A percentile compares a stretch with the other conserved stretches of the same genome.
Conservation (phyloP, 495 filamentous ascomycete species). For the Penicillium roqueforti region DNA sequence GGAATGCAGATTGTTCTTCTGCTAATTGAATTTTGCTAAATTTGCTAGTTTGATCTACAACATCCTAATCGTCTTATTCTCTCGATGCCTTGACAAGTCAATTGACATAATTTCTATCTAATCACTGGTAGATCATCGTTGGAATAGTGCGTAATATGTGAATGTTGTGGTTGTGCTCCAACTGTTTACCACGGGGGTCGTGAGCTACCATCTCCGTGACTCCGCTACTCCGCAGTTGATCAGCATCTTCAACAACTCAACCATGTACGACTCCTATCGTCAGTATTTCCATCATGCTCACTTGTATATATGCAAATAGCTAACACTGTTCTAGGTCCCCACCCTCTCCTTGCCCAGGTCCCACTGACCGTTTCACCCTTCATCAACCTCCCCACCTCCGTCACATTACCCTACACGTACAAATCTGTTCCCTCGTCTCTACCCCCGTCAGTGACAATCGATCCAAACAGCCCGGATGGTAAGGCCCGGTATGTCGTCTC, state of each 20-base stretch:
- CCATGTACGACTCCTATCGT: conserved; percentile 48
- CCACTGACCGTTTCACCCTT: conserved; percentile 93
- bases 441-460: conserved; percentile 67
- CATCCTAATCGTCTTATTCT: too few relatives aligned
- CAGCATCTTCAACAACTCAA: conserved; percentile 1
- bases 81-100: too few relatives aligned
- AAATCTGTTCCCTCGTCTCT: conserved; percentile 80
- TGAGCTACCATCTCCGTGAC: neutral
- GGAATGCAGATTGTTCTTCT: too few relatives aligned
- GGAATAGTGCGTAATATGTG: neutral
- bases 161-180: neutral
- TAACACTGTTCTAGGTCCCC: conserved; percentile 54
- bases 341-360: conserved; percentile 86
- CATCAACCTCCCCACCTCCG: conserved; percentile 81
- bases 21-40: too few relatives aligned
- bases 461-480: conserved; percentile 35
- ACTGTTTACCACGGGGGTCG: neutral
- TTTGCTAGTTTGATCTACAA: too few relatives aligned
- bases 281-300: conserved; percentile 10
- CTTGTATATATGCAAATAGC: neutral
- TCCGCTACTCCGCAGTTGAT: conserved; percentile 7
- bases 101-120: too few relatives aligned
- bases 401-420: conserved; percentile 94
- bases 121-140: neutral
- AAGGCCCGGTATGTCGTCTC: conserved; percentile 71